Conservation (phyloP, 75 land plant genomes). For the Picea sitchensis region DNA sequence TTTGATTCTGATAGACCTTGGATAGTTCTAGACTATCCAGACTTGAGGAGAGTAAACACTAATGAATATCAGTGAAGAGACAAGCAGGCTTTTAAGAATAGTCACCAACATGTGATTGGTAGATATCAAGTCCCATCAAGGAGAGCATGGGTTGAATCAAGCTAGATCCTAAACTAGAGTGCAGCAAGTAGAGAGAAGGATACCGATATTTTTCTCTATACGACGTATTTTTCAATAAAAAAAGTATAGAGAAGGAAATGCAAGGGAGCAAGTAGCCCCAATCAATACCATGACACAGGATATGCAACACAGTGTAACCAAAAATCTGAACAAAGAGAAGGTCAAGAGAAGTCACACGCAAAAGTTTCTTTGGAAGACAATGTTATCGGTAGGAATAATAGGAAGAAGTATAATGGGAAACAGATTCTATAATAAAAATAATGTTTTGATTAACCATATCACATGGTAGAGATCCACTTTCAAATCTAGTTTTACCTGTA, state of each 20-base stretch:
- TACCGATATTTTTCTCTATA: too few species aligned
- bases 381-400: background rate
- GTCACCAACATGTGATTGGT: background rate
- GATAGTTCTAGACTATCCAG: background rate
- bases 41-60: background rate
- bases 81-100: background rate
- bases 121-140: background rate
- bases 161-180: background rate
- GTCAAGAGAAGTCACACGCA: background rate
- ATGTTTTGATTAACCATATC: too few species aligned
- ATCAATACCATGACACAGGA: background rate
- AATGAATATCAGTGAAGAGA: too few species aligned
- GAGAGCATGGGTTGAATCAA: background rate
- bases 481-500: too few species aligned
- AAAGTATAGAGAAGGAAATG: background rate
- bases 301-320: background rate
- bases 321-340: background rate
- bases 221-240: too few species aligned
- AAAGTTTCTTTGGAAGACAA: background rate
- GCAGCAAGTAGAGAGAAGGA: too few species aligned
- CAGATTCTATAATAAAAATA: too few species aligned
- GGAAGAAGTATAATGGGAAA: too few species aligned
- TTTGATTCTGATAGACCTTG: background rate
- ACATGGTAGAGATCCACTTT: too few species aligned
- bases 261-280: background rate